These are phyloP conservation scores for Didymella keratinophila DNA, from an alignment of 2,329 filamentous ascomycete genomes.

Conservation along the genomic window DNA sequence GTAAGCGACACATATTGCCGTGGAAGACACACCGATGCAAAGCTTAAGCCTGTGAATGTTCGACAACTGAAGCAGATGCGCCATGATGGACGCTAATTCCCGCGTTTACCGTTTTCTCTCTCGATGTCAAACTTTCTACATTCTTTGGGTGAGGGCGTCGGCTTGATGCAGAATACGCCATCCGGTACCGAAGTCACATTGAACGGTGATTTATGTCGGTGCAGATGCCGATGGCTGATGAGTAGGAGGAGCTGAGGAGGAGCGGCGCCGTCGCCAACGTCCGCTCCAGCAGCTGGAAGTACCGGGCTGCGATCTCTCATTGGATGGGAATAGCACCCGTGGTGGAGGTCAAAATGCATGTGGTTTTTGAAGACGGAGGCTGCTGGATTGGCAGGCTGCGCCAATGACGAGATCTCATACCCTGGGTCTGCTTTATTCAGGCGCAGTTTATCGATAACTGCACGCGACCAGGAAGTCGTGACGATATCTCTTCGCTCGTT, in stretches of 20 bases:
- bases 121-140: neutral
- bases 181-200: neutral
- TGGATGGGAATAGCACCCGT: conserved; percentile 4
- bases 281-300: neutral
- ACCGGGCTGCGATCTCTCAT: neutral
- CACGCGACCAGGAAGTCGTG: neutral
- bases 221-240: conserved; percentile 1
- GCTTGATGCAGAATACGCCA: neutral
- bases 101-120: neutral
- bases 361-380: neutral
- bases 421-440: neutral
- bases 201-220: neutral
- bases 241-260: neutral
- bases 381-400: neutral
- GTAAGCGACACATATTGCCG: conserved; percentile 3
- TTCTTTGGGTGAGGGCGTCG: neutral
- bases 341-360: neutral
- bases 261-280: neutral
- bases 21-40: conserved; percentile 6
- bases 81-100: neutral
- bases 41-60: conserved; percentile 10
- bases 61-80: conserved; percentile 2
- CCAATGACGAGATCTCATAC: neutral
- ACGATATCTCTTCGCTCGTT: neutral
- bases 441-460: neutral